Evolutionary conservation across 805 yeast species (phyloP).

Genomic region (Wickerhamomyces mucosus): DNA sequence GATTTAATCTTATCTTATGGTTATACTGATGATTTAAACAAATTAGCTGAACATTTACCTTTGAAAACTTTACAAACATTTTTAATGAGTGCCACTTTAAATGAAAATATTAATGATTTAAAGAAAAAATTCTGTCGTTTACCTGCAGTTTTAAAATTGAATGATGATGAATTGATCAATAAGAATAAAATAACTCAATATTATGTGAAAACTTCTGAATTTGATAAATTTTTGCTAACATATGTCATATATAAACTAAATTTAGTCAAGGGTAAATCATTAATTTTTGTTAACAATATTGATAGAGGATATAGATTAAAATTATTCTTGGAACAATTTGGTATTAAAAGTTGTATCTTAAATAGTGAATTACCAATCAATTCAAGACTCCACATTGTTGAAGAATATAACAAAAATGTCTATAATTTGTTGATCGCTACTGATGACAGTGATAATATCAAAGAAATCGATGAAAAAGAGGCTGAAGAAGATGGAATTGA

Average conservation of each 20-base stretch:
- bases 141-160: slow-evolving; percentile 74
- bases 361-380: slow-evolving; percentile 90
- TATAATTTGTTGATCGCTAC: slow-evolving; percentile 88
- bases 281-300: slow-evolving; percentile 85
- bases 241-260: slow-evolving; percentile 87
- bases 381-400: slow-evolving; percentile 90
- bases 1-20: slow-evolving; percentile 88
- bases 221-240: slow-evolving; percentile 83
- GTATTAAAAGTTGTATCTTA: slow-evolving; percentile 77
- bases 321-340: slow-evolving; percentile 88
- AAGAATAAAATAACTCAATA: slow-evolving; percentile 66
- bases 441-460: slow-evolving; percentile 66
- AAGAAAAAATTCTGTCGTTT: slow-evolving; percentile 70
- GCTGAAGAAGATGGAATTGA: slow-evolving; percentile 19
- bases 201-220: slow-evolving; percentile 77
- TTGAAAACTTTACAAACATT: slow-evolving; percentile 75
- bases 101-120: slow-evolving; percentile 72
- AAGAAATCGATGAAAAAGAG: slow-evolving; percentile 38
- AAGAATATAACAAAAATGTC: slow-evolving; percentile 85
- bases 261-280: slow-evolving; percentile 82
- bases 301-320: slow-evolving; percentile 93
- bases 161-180: slow-evolving; percentile 51
- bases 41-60: slow-evolving; percentile 57
- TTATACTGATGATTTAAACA: slow-evolving; percentile 72
- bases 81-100: slow-evolving; percentile 92